Evolutionary conservation across 1,284 basidiomycete genomes (phyloP), one percentile per base, ranked within the genome.

Genomic region (Apiotrichum gamsii): DNA sequence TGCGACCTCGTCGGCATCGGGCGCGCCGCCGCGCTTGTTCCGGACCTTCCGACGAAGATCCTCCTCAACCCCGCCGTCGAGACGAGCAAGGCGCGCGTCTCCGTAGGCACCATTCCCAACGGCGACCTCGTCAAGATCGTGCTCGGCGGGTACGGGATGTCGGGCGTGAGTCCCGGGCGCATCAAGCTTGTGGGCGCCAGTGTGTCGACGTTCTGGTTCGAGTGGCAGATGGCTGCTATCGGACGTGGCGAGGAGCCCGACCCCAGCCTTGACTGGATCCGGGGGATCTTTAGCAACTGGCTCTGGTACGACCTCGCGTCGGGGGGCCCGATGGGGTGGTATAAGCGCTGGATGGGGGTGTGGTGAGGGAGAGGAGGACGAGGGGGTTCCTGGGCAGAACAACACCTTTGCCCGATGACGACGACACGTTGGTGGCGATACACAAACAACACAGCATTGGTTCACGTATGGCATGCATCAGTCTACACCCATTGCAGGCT

Each of bases 1-100:
- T 67, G 63, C 37, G 64, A 72, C 53, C 43, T 70, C 9, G 65
- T 58, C 1, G 68, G 69, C 9, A 60, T 70, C 3, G 69, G 60
- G 19, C 57, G 69, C 33, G 67, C 67, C 10, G 60, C 68, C 1
- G 65, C 65, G 38, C 36, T 70, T 3, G 25, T 52, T 3, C 67
- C 67, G 1, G 50, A 54, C n/a, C 47, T 69, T 10, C 63, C 68
- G 0, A 21, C 18, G 2, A 35, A 47, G 3, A 51, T 65, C 28
- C 51, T 70, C 6, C 50, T 70, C 21, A 67, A 70, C 45, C 44
- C 19, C 1, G 52, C 52, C 18, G 28, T 67, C 0, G 35, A 39
- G 9, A 52, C 45, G 15, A 49, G 49, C 4, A 49, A 60, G 14
- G 57, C 67, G 2, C 35, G 31, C 3, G 39, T 68, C 0, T 55